Evolutionary conservation across 2,329 filamentous ascomycete genomes (phyloP).

Genomic region (Cercospora sojina): DNA sequence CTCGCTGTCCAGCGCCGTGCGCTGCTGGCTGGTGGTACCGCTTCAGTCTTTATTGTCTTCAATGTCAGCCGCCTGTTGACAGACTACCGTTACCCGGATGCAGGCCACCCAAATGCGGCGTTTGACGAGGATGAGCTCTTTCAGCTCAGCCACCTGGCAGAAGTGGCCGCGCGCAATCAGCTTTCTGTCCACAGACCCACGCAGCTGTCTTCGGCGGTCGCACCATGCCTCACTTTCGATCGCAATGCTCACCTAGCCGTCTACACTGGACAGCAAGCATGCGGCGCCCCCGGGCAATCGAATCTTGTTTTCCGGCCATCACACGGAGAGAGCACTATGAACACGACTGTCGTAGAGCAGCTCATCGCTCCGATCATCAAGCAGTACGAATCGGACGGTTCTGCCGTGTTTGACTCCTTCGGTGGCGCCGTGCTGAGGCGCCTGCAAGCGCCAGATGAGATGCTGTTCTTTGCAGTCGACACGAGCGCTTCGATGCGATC

Average conservation of each 20-base stretch:
- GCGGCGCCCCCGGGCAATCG: conserved; percentile 37
- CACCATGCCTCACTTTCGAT: conserved; percentile 40
- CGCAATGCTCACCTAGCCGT: conserved; percentile 38
- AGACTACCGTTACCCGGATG: conserved; percentile 24
- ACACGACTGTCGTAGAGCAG: conserved; percentile 40
- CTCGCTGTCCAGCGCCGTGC: conserved; percentile 14
- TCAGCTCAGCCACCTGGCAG: conserved; percentile 35
- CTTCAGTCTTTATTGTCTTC: too few relatives aligned
- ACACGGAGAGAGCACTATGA: conserved; percentile 36
- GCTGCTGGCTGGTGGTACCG: conserved; percentile 31
- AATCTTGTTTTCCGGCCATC: conserved; percentile 39
- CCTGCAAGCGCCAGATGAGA: conserved; percentile 37
- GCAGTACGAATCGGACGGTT: conserved; percentile 36
- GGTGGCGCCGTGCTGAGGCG: conserved; percentile 33
- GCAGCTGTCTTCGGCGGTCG: conserved; percentile 32
- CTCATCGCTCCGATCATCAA: conserved; percentile 38
- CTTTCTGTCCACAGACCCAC: conserved; percentile 36
- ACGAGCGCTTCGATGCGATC: conserved; percentile 37
- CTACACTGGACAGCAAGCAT: conserved; percentile 39
- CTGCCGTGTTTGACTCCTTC: conserved; percentile 39
- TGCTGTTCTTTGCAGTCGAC: conserved; percentile 41
- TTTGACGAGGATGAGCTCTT: conserved; percentile 28
- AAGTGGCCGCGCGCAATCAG: conserved; percentile 35
- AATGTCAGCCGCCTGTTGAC: conserved; percentile 20
- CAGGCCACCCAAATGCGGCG: conserved; percentile 21